Conservation (phyloP, 371 early-diverging fungal species). For the Mucor piriformis region DNA sequence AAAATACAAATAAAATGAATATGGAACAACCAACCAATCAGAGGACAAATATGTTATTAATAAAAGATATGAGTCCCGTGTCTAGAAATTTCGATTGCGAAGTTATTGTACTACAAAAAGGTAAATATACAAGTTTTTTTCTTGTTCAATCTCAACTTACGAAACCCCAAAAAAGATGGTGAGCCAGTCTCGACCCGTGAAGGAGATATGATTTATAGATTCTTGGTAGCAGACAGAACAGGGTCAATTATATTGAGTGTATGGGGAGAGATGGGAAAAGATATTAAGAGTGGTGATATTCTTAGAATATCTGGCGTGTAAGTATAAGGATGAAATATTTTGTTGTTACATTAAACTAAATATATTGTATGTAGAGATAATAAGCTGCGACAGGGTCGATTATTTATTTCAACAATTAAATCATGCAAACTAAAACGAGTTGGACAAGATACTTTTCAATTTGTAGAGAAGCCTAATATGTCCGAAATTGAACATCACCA, state of each 20-base stretch:
- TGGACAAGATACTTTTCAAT: constrained; percentile 44
- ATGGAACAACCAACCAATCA: neutral
- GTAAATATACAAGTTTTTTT: constrained; percentile 17
- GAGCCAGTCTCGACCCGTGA: constrained; percentile 50
- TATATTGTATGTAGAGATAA: constrained; percentile 15
- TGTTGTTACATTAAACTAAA: neutral
- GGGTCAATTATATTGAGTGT: constrained; percentile 53
- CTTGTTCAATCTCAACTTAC: too few relatives aligned
- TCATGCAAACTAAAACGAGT: constrained; percentile 30
- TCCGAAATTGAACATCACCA: constrained; percentile 28
- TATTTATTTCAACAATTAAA: constrained; percentile 20
- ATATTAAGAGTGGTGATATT: constrained; percentile 58
- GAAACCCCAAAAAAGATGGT: constrained; percentile 15
- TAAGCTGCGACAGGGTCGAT: constrained; percentile 27
- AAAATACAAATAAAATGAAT: neutral
- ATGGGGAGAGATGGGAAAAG: constrained; percentile 52
- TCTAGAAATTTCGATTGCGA: constrained; percentile 58
- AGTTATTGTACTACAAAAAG: constrained; percentile 59
- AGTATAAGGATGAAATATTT: constrained; percentile 5
- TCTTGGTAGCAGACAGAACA: constrained; percentile 58
- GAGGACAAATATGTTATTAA: constrained; percentile 27
- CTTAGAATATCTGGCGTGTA: constrained; percentile 56
- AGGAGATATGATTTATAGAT: constrained; percentile 50
- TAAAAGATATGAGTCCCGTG: constrained; percentile 52
- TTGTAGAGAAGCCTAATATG: constrained; percentile 42